These are phyloP conservation scores for Theobroma grandiflorum DNA, from an alignment of 441 rosid species.

Conservation along the genomic window DNA sequence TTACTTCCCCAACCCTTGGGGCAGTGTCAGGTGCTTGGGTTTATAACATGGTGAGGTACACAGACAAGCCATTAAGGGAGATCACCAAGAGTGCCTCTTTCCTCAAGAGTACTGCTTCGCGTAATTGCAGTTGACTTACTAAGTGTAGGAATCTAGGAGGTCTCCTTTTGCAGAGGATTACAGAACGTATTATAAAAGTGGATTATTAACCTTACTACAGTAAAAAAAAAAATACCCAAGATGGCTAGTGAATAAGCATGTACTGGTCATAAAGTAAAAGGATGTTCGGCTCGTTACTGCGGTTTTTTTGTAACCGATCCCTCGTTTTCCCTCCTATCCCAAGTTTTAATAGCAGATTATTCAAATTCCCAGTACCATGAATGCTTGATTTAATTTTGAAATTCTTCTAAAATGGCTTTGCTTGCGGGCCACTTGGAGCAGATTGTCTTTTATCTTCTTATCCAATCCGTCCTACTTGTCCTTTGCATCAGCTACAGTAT, in stretches of 20 bases:
- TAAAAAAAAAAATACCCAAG: too few species aligned
- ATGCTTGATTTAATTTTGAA: neutral
- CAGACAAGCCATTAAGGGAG: conserved; percentile 85
- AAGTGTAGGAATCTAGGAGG: neutral
- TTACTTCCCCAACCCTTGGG: conserved; percentile 65
- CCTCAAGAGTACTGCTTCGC: conserved; percentile 41
- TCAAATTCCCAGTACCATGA: conserved; percentile 1
- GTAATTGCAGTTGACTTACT: conserved; percentile 1
- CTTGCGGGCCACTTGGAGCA: neutral
- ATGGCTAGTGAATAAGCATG: neutral
- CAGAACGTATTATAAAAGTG: neutral
- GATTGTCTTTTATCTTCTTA: neutral
- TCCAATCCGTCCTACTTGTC: neutral
- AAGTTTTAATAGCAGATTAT: neutral
- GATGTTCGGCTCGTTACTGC: neutral
- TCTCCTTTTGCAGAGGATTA: conserved; percentile 2
- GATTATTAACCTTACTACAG: too few species aligned
- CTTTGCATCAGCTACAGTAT: neutral
- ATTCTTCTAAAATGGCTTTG: neutral
- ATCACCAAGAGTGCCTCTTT: conserved; percentile 79
- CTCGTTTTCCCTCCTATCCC: neutral
- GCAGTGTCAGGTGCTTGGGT: conserved; percentile 83
- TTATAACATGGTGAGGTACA: conserved; percentile 74
- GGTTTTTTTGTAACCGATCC: too few species aligned
- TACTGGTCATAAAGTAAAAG: neutral